Conservation (phyloP, 169 alveolate genomes). For the Pseudocohnilembus persalinus region DNA sequence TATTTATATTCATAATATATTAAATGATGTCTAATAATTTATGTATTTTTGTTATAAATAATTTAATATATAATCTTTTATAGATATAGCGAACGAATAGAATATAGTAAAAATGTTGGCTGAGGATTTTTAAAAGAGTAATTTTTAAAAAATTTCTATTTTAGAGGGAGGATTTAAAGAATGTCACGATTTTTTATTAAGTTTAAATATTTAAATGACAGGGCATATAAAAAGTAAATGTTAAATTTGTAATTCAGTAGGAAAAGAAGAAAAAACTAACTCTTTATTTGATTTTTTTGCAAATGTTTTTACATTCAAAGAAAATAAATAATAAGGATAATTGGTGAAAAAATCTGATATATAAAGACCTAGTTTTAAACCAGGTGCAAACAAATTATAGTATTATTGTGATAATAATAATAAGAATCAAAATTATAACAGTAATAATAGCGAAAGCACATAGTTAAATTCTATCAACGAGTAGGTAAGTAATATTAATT, state of each 20-base stretch:
- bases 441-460: neutral
- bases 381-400: neutral
- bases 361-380: neutral
- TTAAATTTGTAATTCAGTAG: neutral
- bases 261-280: neutral
- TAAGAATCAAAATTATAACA: no score
- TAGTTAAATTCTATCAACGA: neutral
- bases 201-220: neutral
- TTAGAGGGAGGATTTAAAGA: constrained; percentile 38
- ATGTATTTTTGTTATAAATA: neutral
- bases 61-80: neutral
- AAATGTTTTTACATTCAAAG: neutral
- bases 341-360: neutral
- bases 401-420: no score
- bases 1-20: neutral
- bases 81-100: neutral
- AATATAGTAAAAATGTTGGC: constrained; percentile 16
- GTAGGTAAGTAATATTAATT: neutral
- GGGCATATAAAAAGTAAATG: constrained; percentile 1
- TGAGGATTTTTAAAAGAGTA: constrained; percentile 7
- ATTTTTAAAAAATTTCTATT: constrained; percentile 38
- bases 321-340: no score
- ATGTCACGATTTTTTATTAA: constrained; percentile 16
- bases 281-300: neutral
- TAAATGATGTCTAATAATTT: neutral